Evolutionary conservation across 768 basidiomycete genomes (phyloP).

Genomic region (Suillus subaureus): DNA sequence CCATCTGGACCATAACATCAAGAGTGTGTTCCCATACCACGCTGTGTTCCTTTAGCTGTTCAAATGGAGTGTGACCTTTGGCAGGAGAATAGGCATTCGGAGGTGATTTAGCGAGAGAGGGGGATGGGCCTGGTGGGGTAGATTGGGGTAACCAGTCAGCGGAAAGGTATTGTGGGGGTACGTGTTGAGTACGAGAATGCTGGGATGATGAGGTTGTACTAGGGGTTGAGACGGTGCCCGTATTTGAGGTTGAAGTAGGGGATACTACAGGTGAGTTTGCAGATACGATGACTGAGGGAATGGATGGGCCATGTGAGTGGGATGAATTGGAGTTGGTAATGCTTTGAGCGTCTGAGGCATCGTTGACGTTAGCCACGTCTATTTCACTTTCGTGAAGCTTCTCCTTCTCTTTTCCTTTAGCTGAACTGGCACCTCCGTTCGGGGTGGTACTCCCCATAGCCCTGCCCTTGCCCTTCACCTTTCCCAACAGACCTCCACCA

Average conservation of each 20-base stretch:
- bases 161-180: constrained; percentile 26
- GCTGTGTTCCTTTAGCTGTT: constrained; percentile 63
- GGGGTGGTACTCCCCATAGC: not conserved
- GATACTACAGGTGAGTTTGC: constrained; percentile 18
- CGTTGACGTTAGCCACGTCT: constrained; percentile 25
- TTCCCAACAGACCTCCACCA: constrained; percentile 44
- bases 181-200: constrained; percentile 6
- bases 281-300: constrained; percentile 34
- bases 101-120: constrained; percentile 13
- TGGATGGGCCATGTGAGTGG: constrained; percentile 19
- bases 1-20: constrained; percentile 58
- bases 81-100: constrained; percentile 37
- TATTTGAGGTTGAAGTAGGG: constrained; percentile 4
- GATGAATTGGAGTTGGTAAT: constrained; percentile 28
- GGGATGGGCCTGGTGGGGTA: not conserved
- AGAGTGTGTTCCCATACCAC: constrained; percentile 64
- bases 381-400: constrained; percentile 9
- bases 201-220: constrained; percentile 26
- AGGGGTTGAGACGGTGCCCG: constrained; percentile 24
- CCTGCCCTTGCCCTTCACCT: constrained; percentile 36
- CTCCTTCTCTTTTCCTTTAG: constrained; percentile 13
- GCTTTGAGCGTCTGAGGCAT: constrained; percentile 31
- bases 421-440: not conserved
- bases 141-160: constrained; percentile 28
- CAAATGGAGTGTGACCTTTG: constrained; percentile 63